Percentiles rank a stretch among this genome's conserved stretches.
Evolutionary conservation across 305 asterid species (phyloP).

Genomic region (Fraxinus baroniana): DNA sequence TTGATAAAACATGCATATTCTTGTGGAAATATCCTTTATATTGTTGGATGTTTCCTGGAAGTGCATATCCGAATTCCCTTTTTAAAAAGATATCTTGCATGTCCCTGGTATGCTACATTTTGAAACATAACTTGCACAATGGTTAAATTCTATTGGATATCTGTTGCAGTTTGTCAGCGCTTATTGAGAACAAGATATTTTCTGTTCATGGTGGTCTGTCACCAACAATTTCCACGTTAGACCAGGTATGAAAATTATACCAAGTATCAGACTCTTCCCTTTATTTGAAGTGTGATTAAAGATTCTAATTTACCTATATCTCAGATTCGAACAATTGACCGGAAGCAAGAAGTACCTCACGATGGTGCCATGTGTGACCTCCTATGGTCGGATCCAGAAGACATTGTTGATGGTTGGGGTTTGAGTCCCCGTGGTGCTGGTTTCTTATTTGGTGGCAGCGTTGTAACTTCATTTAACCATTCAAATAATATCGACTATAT

Average conservation of each 20-base stretch:
- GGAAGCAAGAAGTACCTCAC: constrained; percentile 97
- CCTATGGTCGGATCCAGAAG: constrained; percentile 98
- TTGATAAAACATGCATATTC: neutral
- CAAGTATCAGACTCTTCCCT: constrained; percentile 4
- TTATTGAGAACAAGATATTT: constrained; percentile 72
- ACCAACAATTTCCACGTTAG: constrained; percentile 66
- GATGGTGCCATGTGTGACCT: constrained; percentile 99
- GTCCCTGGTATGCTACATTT: constrained; percentile 8
- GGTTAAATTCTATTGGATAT: constrained; percentile 10
- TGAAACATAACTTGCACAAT: constrained; percentile 14
- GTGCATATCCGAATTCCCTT: neutral
- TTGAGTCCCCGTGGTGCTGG: constrained; percentile 99
- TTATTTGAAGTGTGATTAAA: neutral
- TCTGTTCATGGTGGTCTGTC: constrained; percentile 62
- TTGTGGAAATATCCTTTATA: neutral
- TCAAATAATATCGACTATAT: constrained; percentile 83
- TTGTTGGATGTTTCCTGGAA: constrained; percentile 6
- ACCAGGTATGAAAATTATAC: constrained; percentile 60
- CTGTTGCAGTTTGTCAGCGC: constrained; percentile 53
- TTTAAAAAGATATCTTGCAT: neutral
- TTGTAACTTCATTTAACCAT: constrained; percentile 80
- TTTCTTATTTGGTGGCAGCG: constrained; percentile 88
- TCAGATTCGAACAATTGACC: constrained; percentile 87
- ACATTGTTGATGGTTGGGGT: constrained; percentile 96
- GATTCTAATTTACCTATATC: constrained; percentile 20